Base-by-base conservation (phyloP, 768 basidiomycete species). In the Termitomyces sp. region DNA sequence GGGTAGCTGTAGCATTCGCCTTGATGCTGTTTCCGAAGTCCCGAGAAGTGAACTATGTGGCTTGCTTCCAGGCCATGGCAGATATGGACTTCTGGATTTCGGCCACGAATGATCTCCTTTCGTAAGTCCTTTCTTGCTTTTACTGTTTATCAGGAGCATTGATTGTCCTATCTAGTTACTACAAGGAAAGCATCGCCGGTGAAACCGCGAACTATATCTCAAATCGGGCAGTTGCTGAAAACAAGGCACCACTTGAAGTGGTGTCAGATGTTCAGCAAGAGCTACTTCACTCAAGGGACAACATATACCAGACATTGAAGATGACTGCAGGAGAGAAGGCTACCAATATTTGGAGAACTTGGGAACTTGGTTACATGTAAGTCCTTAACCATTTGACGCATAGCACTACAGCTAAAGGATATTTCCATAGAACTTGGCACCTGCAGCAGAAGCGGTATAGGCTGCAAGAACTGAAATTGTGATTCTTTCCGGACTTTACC, bases 161-260 rank as follows among this genome's bases (percentile, higher is more conserved):
- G 8, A 50, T 38, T 3, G 13, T 30, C 1, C 14, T 26, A 26
- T 36, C 35, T 32, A 67, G 65, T 13, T 66, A 62, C 48, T 52
- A 65, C n/a, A 67, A 67, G 44, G 65, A 67, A 56, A 55, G 60
- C 43, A 49, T 67, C 1, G 66, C 55, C 8, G 66, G 66, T 18
- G 65, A 67, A 49, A 63, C 38, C 0, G 58, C 47, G 16, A 65
- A 59, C 43, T 64, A 67, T 20, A 57, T 67, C 3, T 58, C 52
- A 20, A 57, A 62, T 22, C 55, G 62, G 10, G 61, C 65, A 9
- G 36, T 56, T 26, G 54, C 57, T 5, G 62, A 64, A 36, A 28
- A 14, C 8, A 58, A 54, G 30, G 7, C 33, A 7, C 54, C 61
- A 1, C 26, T 59, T 11, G 51, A 52, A 11, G 54, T 65, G 10